phyloP scores from a whole-genome alignment of 208 protist genomes.

The Trypanosoma lewisi region DNA sequence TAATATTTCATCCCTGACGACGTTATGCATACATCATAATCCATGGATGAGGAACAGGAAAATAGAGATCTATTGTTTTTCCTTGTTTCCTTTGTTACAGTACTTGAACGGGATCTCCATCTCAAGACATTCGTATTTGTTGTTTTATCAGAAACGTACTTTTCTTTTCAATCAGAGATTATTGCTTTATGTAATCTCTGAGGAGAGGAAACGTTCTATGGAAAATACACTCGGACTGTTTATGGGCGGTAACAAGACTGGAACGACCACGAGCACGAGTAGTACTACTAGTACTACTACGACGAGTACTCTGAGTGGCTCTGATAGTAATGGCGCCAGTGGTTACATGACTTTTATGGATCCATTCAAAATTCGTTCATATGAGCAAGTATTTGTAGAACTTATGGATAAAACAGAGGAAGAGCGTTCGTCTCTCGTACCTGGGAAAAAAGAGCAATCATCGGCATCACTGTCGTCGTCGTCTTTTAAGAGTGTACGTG shows the following conservation, averaged over 20 bases:
- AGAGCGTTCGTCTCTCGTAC: neutral
- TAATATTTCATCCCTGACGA: constrained; percentile 39
- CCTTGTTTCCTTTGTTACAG: constrained; percentile 21
- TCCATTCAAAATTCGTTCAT: constrained; percentile 7
- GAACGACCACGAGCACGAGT: no score
- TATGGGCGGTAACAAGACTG: neutral
- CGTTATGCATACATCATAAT: constrained; percentile 65
- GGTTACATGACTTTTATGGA: constrained; percentile 2
- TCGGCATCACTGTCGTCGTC: no score
- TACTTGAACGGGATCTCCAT: constrained; percentile 21
- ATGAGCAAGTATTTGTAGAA: constrained; percentile 20
- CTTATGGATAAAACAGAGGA: constrained; percentile 8
- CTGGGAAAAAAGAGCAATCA: neutral
- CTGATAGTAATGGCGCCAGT: no score
- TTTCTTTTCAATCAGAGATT: constrained; percentile 9
- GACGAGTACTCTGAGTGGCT: no score
- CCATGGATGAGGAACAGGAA: constrained; percentile 38
- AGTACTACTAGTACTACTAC: no score
- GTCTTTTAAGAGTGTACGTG: constrained; percentile 6
- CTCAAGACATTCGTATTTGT: constrained; percentile 11
- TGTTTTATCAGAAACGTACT: constrained; percentile 14
- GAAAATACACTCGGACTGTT: neutral
- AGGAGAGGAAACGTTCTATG: constrained; percentile 14
- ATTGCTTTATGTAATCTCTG: constrained; percentile 23
- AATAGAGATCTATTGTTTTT: constrained; percentile 26